These are phyloP conservation scores for Pseudisothecium myosuroides DNA, from an alignment of 225 moss, liverwort and hornwort genomes.

Conservation along the genomic window DNA sequence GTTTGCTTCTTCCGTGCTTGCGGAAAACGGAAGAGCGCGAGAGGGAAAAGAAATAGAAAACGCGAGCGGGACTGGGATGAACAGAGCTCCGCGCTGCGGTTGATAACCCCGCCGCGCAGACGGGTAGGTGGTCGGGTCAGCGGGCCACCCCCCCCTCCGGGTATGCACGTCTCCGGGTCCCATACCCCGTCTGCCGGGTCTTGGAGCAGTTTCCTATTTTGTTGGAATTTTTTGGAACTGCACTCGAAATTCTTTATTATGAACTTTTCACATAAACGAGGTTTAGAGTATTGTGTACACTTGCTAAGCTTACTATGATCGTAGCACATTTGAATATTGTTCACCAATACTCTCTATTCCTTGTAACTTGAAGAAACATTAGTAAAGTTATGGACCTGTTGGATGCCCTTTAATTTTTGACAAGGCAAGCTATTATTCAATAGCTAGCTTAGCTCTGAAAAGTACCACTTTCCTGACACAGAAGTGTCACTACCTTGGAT, in stretches of 20 bases:
- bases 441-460: too few relatives aligned
- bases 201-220: not conserved
- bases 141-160: not conserved
- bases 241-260: not conserved
- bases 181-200: not conserved
- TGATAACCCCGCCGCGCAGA: not conserved
- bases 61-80: not conserved
- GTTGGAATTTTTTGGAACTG: not conserved
- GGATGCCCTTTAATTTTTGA: too few relatives aligned
- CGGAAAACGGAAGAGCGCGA: not conserved
- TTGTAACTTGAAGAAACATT: too few relatives aligned
- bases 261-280: not conserved
- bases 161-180: accelerated
- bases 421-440: too few relatives aligned
- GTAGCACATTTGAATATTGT: not conserved
- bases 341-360: not conserved
- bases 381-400: too few relatives aligned
- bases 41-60: not conserved
- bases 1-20: not conserved
- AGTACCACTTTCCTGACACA: too few relatives aligned
- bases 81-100: not conserved
- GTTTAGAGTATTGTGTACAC: not conserved
- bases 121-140: not conserved
- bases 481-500: too few relatives aligned
- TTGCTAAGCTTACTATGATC: not conserved